Percentiles rank a stretch among this genome's conserved stretches.
phyloP scores from a whole-genome alignment of 2,329 filamentous ascomycete species.

The Aspergillus sp. region DNA sequence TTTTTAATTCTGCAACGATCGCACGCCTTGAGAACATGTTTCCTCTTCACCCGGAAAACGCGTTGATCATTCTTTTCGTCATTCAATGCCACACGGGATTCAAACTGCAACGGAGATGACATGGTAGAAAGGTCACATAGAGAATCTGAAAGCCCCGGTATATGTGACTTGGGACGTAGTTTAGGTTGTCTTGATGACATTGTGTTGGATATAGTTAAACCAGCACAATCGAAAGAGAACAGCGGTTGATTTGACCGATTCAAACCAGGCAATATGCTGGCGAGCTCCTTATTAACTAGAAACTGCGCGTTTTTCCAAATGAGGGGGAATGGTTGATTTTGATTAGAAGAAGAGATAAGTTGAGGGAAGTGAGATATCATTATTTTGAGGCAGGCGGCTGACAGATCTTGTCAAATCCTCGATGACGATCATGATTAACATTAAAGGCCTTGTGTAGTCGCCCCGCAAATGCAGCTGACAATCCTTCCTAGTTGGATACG shows the following conservation, averaged over 20 bases:
- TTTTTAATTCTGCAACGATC: slow-evolving; percentile 49
- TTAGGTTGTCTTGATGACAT: slow-evolving; percentile 46
- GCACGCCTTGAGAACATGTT: slow-evolving; percentile 46
- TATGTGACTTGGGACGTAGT: slow-evolving; percentile 39
- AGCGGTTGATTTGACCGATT: neutral
- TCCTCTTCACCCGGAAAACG: slow-evolving; percentile 44
- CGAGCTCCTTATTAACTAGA: slow-evolving; percentile 9
- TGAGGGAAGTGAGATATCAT: slow-evolving; percentile 12
- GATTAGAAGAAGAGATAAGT: slow-evolving; percentile 11
- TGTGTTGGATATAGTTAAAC: neutral
- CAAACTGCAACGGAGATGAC: slow-evolving; percentile 31
- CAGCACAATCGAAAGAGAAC: neutral
- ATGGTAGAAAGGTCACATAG: slow-evolving; percentile 34
- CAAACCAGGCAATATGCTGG: slow-evolving; percentile 3
- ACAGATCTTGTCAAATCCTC: slow-evolving; percentile 12
- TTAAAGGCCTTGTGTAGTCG: slow-evolving; percentile 13
- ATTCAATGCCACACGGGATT: slow-evolving; percentile 25
- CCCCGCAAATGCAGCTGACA: slow-evolving; percentile 28
- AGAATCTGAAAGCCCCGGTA: slow-evolving; percentile 35
- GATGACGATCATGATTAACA: slow-evolving; percentile 28
- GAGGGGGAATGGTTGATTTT: slow-evolving; percentile 17
- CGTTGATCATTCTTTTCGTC: slow-evolving; percentile 40
- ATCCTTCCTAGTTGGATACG: slow-evolving; percentile 20
- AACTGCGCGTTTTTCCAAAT: slow-evolving; percentile 6
- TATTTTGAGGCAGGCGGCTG: slow-evolving; percentile 18